Base-by-base conservation (phyloP, 2,329 filamentous ascomycete genomes). In the Tolypocladium paradoxum region DNA sequence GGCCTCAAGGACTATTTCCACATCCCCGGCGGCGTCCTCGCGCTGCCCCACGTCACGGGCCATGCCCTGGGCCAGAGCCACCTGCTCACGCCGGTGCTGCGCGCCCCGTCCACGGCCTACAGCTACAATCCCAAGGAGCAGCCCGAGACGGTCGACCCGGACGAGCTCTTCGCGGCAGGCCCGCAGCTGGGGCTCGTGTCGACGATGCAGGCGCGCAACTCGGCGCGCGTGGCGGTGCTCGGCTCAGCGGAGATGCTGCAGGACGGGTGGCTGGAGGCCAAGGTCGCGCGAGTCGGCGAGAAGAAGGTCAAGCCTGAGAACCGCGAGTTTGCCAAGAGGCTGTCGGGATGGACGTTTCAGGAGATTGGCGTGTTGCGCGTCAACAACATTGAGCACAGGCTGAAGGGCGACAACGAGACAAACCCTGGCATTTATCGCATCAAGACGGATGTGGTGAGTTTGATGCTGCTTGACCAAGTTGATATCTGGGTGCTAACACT, bases 311-410 rank as follows among this genome's bases (percentile, higher is more conserved):
- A 81, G 67, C 86, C 88, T 14, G 80, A 79, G 61, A 99, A 99
- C 74, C 81, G 83, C 62, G 88, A 88, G 52, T 97, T 99, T 65
- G 87, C 88, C 22, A 85, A 87, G 71, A 83, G 87, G 64, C 70
- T 99, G 53, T 85, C 87, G n/a, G 87, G 82, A n/a, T 99, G 93
- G 93, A 83, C 91, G 0, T 99, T 99, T 77, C 85, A 95, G 73
- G 93, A 99, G 75, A 81, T 85, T 52, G 93, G 93, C 61, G 89
- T 99, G 12, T 69, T 99, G 61, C 86, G 87, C 62, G 88, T 95
- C 62, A 89, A 89, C 67, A 82, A 79, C 63, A 79, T 97, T 58
- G 81, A 90, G 72, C 93, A 99, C 72, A 84, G 84, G 65, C 72
- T 85, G 52, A 57, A 63, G 50, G 75, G 70, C n/a, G 66, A 67